phyloP scores from a whole-genome alignment of 768 basidiomycete species.

The Clitopilus hobsonii region DNA sequence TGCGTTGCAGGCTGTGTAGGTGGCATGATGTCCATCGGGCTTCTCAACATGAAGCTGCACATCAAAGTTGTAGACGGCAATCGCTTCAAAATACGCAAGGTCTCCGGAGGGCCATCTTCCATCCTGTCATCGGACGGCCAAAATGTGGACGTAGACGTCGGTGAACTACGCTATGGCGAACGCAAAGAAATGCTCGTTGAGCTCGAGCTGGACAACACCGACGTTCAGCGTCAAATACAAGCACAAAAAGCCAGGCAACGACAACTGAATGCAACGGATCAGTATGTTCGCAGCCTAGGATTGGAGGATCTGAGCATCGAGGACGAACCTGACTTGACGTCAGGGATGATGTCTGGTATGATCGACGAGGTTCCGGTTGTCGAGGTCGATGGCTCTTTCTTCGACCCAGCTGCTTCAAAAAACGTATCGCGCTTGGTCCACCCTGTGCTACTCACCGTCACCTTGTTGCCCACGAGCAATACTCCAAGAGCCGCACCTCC shows the following conservation, averaged over 20 bases:
- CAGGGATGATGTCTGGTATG: conserved; percentile 95
- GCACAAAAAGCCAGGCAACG: conserved; percentile 23
- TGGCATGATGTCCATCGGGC: conserved; percentile 93
- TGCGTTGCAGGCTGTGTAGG: conserved; percentile 93
- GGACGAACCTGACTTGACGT: conserved; percentile 69
- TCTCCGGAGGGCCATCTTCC: conserved; percentile 83
- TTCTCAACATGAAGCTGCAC: conserved; percentile 92
- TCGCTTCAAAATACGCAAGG: conserved; percentile 91
- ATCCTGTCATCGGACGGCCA: conserved; percentile 90
- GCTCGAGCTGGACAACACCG: conserved; percentile 83
- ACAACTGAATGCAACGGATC: conserved; percentile 77
- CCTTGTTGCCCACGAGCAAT: conserved; percentile 62
- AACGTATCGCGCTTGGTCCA: conserved; percentile 85
- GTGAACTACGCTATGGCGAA: conserved; percentile 95
- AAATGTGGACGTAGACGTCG: conserved; percentile 92
- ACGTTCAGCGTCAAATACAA: conserved; percentile 38
- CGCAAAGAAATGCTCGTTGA: conserved; percentile 96
- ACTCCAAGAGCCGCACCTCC: conserved; percentile 37
- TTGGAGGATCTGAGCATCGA: conserved; percentile 71
- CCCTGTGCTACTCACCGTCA: conserved; percentile 92
- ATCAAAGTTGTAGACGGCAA: conserved; percentile 88
- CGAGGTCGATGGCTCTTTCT: conserved; percentile 94
- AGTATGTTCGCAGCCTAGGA: conserved; percentile 83
- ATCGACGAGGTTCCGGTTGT: conserved; percentile 97
- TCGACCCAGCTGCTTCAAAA: conserved; percentile 82